These are phyloP conservation scores for Straminergon stramineum DNA, from an alignment of 225 moss, liverwort and hornwort genomes.

Conservation along the genomic window DNA sequence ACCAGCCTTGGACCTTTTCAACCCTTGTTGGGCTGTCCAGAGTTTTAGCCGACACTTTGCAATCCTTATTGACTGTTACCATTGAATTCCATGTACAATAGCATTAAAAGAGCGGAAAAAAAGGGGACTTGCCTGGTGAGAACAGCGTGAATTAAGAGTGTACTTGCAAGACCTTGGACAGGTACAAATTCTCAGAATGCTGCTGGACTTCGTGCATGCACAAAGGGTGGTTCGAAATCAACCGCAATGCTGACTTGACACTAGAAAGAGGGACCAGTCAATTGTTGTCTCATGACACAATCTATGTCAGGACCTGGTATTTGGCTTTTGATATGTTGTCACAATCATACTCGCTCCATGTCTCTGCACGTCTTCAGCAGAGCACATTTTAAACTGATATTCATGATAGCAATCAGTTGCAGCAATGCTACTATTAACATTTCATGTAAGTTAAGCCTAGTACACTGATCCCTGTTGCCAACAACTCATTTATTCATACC, in stretches of 20 bases:
- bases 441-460: not conserved
- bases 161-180: not conserved
- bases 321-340: not conserved
- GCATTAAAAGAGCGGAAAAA: not conserved
- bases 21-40: not conserved
- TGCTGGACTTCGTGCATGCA: not conserved
- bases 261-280: not conserved
- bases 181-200: not conserved
- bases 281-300: not conserved
- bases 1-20: not conserved
- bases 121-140: no score
- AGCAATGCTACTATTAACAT: not conserved
- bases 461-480: not conserved
- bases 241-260: not conserved
- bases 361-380: not conserved
- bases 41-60: not conserved
- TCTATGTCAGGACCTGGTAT: not conserved
- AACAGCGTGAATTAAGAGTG: not conserved
- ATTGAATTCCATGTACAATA: not conserved
- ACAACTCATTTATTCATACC: not conserved
- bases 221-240: not conserved
- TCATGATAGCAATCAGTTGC: not conserved
- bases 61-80: not conserved
- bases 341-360: not conserved
- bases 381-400: not conserved